Percentiles rank a stretch among this genome's conserved stretches.
Evolutionary conservation across 352 stramenopile genomes (phyloP).

Genomic region (Globisporangium iwayamae): DNA sequence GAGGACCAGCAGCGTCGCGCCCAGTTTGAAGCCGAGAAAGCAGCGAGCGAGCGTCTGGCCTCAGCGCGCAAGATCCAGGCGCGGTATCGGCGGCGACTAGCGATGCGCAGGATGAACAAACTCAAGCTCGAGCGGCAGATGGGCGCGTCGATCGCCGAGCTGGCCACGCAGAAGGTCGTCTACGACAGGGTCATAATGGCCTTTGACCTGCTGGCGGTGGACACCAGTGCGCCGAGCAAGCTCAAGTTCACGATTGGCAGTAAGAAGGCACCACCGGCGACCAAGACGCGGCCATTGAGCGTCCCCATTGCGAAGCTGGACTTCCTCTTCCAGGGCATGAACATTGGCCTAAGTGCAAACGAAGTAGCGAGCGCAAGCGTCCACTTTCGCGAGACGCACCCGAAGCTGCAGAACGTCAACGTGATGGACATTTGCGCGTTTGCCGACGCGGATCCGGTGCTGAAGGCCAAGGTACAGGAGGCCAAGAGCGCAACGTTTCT

Average conservation of each 20-base stretch:
- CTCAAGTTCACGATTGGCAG: constrained; percentile 10
- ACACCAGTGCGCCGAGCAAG: constrained; percentile 14
- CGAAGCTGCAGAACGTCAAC: constrained; percentile 45
- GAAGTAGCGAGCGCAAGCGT: constrained; percentile 24
- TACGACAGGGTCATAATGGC: constrained; percentile 41
- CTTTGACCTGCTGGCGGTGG: constrained; percentile 35
- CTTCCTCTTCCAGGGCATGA: constrained; percentile 35
- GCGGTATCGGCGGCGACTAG: constrained; percentile 52
- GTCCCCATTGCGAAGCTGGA: constrained; percentile 39
- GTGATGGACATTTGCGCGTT: constrained; percentile 68
- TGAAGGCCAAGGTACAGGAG: constrained; percentile 18
- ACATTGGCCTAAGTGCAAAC: constrained; percentile 27
- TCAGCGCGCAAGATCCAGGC: constrained; percentile 65
- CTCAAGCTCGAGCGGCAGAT: constrained; percentile 48
- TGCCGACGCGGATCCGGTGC: constrained; percentile 27
- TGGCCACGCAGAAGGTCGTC: constrained; percentile 38
- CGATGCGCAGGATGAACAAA: constrained; percentile 45
- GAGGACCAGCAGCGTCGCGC: constrained; percentile 38
- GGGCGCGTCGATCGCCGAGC: constrained; percentile 38
- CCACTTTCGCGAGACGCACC: constrained; percentile 35
- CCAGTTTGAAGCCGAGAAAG: constrained; percentile 29
- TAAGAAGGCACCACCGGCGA: constrained; percentile 8
- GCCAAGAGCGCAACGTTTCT: background rate
- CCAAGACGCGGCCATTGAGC: constrained; percentile 25
- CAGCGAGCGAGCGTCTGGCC: constrained; percentile 17